A percentile compares a stretch with the other conserved stretches of the same genome.
These are phyloP conservation scores for Heritiera littoralis DNA, from an alignment of 345 rosid species.

Conservation along the genomic window DNA sequence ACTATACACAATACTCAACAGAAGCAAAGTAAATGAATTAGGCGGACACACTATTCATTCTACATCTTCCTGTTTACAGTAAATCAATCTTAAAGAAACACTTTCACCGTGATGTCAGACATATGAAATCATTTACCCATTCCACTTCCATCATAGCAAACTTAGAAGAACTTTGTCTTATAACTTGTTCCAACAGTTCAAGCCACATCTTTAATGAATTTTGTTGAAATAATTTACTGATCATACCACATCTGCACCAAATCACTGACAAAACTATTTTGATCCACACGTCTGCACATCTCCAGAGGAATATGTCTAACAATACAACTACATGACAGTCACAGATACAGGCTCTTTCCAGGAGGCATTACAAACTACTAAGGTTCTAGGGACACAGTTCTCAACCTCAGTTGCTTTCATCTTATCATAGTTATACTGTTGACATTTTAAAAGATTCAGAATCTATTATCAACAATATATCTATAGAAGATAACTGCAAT, in stretches of 20 bases:
- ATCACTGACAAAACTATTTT: neutral
- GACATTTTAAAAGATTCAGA: neutral
- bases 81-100: neutral
- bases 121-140: neutral
- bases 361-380: neutral
- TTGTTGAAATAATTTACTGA: neutral
- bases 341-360: neutral
- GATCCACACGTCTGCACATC: neutral
- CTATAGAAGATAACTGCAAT: neutral
- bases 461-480: neutral
- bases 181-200: constrained; percentile 2
- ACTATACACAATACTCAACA: neutral
- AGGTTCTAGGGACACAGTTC: neutral
- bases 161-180: neutral
- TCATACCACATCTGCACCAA: neutral
- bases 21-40: neutral
- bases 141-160: neutral
- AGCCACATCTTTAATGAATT: neutral
- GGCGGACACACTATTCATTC: neutral
- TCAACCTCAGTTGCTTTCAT: neutral
- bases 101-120: neutral
- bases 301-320: neutral
- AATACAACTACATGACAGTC: neutral
- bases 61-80: neutral
- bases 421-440: neutral